Conservation (phyloP, 371 early-diverging fungal species). For the Syncephalastrum contaminatum region DNA sequence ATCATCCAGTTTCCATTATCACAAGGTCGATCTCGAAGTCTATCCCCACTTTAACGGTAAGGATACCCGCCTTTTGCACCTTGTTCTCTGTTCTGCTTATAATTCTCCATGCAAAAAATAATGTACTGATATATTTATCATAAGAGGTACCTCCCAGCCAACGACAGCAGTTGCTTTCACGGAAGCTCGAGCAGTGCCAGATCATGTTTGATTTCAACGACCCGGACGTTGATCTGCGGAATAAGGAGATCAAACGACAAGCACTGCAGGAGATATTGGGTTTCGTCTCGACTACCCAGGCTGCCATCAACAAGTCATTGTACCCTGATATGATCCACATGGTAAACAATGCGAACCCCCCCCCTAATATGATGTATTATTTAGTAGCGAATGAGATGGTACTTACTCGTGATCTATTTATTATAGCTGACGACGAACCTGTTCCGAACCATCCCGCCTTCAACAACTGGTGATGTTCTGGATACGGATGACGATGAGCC, state of each 20-base stretch:
- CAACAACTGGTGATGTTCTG: constrained; percentile 76
- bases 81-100: constrained; percentile 8
- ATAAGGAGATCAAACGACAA: constrained; percentile 94
- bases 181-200: constrained; percentile 89
- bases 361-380: neutral
- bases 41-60: constrained; percentile 78
- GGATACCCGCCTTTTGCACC: constrained; percentile 3
- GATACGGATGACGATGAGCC: constrained; percentile 98
- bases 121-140: neutral
- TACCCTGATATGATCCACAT: constrained; percentile 92
- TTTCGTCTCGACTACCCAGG: constrained; percentile 83
- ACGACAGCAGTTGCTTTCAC: constrained; percentile 77
- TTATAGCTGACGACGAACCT: constrained; percentile 83
- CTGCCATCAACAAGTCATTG: constrained; percentile 82
- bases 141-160: constrained; percentile 76
- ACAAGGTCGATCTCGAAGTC: constrained; percentile 73
- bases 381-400: too few relatives aligned
- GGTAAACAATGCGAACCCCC: constrained; percentile 53
- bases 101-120: neutral
- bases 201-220: constrained; percentile 95
- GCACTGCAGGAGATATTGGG: constrained; percentile 91
- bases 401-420: too few relatives aligned
- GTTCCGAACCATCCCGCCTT: constrained; percentile 93
- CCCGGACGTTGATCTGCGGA: constrained; percentile 79
- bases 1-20: constrained; percentile 82